Base-by-base conservation (phyloP, 208 protist genomes). In the Trypanosoma vivax region DNA sequence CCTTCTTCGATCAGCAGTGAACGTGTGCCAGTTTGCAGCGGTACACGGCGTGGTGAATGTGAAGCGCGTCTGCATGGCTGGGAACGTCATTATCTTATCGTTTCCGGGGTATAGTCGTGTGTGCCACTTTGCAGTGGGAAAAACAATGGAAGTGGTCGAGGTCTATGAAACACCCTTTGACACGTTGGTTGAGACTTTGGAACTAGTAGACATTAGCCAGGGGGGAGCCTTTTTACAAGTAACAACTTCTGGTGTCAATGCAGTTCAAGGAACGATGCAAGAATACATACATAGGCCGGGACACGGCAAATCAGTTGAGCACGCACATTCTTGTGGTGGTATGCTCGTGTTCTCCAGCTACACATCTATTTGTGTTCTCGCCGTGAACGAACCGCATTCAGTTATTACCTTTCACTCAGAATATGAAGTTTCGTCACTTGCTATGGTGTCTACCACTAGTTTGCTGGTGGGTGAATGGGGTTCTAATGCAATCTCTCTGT, bases 1-100 rank as follows among this genome's bases (percentile, higher is more conserved):
- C 47, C 62, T 90, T 23, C 49, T 90, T 21, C 67, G 87, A 16
- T 73, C 80, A 11, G 76, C 83, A 1, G 76, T 77, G 13, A 87
- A 56, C 31, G 50, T 91, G 14, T 19, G 49, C 7, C 52, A 69
- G 28, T 53, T 54, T 56, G 67, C 40, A 23, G 34, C 39, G 3
- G 47, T 77, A 19, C 29, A 31, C 11, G 25, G 49, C 25, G 40
- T 65, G 33, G 31, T 38, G 6, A 10, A 52, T 50, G 51, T 76
- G 19, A 69, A 54, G 21, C 33, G 41, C 41, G 40, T 73, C 14
- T 60, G 49, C 48, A 25, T 60, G 2, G 55, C 57, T 10, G 38
- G 46, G 16, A 29, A 79, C 27, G 25, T 72, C 0, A 53, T 79
- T 52, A 61, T 69, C 39, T 42, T 79, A 28, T 42, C 58, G 0